Evolutionary conservation across 768 basidiomycete species (phyloP), one percentile per base, ranked within the genome.

Genomic region (Amanita jacksonii): DNA sequence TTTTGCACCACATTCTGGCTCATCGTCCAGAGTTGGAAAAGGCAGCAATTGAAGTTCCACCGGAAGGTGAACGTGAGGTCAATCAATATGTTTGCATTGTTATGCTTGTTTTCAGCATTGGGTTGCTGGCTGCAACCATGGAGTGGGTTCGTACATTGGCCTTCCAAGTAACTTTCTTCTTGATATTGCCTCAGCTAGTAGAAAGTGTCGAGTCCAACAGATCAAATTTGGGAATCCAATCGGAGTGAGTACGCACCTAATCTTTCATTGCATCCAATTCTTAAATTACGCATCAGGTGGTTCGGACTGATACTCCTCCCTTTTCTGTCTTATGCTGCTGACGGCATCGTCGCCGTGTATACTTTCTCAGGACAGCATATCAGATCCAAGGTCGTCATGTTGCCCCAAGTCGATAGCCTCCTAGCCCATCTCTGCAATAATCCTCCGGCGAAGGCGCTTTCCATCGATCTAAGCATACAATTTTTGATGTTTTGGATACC

Each of bases 401-500:
- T 12, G n/a, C n/a, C n/a, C n/a, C n/a, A n/a, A n/a, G n/a, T n/a
- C 62, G 84, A 16, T n/a, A n/a, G n/a, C n/a, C n/a, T n/a, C n/a
- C n/a, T n/a, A n/a, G n/a, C n/a, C n/a, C n/a, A n/a, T n/a, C n/a
- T n/a, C n/a, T n/a, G n/a, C n/a, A n/a, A n/a, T n/a, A n/a, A n/a
- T n/a, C n/a, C n/a, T n/a, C n/a, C n/a, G n/a, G 84, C 84, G 0
- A 76, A 75, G 54, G 80, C 70, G 0, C 71, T 77, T 18, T 77
- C 82, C 4, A 87, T 87, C 46, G 85, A 87, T 55, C 68, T 85
- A 36, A 79, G 77, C 53, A 84, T 86, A 45, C 85, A 87, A 53
- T 86, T 87, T 57, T 70, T 70, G 13, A 65, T 86, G 9, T 83
- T 85, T 60, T 87, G 85, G 85, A 81, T 80, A 74, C 84, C 85